A percentile compares a stretch with the other conserved stretches of the same genome.
Conservation (phyloP, 305 asterid genomes). For the Caryopteris hybrid region DNA sequence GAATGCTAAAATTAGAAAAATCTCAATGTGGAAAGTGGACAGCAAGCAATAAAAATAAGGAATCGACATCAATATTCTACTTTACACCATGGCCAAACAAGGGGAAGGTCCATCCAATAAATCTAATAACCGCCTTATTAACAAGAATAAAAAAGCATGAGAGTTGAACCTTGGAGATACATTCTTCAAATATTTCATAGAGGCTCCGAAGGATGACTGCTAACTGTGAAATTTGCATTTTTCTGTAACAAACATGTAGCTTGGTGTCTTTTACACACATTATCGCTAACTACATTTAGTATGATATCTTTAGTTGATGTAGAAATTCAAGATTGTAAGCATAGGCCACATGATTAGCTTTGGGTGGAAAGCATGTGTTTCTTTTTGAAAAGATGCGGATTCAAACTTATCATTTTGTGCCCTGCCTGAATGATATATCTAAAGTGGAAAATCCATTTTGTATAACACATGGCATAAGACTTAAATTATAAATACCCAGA, state of each 20-base stretch:
- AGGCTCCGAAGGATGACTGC: neutral
- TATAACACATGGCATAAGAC: neutral
- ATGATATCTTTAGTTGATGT: neutral
- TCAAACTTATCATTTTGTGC: neutral
- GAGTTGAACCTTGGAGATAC: neutral
- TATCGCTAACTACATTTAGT: neutral
- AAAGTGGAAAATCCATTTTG: neutral
- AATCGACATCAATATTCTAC: neutral
- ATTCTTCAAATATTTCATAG: neutral
- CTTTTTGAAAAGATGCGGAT: too few relatives aligned
- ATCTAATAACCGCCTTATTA: neutral
- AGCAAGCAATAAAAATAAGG: neutral
- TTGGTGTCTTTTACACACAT: neutral
- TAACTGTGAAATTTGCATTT: neutral
- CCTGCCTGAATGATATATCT: neutral
- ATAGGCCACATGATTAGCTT: neutral
- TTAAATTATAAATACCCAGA: too few relatives aligned
- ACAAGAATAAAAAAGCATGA: neutral
- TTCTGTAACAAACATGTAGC: neutral
- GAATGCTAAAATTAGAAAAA: neutral
- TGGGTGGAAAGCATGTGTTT: too few relatives aligned
- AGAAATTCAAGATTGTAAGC: neutral
- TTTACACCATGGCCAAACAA: too few relatives aligned
- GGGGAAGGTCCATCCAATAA: neutral
- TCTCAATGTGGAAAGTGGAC: neutral